phyloP scores from a whole-genome alignment of 192 early-diverging fungal species.

The Rhizophagus clarus region DNA sequence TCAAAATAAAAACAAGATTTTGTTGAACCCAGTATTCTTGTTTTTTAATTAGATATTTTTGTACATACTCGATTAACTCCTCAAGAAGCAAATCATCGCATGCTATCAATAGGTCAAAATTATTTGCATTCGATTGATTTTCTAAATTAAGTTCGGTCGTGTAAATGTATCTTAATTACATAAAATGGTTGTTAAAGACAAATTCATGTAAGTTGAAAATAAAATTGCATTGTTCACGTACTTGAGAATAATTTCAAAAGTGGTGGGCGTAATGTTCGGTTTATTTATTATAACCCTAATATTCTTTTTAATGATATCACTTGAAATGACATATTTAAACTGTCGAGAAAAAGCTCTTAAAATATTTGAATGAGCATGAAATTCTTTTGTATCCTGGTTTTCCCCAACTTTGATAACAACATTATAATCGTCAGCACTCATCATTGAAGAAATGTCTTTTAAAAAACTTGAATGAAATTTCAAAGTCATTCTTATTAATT shows the following conservation, averaged over 20 bases:
- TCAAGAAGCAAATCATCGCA: slow-evolving; percentile 18
- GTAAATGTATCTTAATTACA: slow-evolving; percentile 1
- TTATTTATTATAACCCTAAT: not conserved
- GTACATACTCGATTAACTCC: not conserved
- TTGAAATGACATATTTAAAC: not conserved
- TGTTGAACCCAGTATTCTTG: not conserved
- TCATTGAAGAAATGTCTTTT: not conserved
- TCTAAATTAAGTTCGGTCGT: not conserved
- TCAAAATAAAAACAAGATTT: not conserved
- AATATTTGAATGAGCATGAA: slow-evolving; percentile 19
- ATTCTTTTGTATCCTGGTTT: not conserved
- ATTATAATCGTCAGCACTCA: slow-evolving; percentile 14
- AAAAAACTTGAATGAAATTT: not conserved
- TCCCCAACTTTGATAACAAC: slow-evolving; percentile 13
- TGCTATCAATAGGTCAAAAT: not conserved
- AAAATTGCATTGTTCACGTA: not conserved
- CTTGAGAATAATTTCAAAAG: not conserved
- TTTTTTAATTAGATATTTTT: slow-evolving; percentile 2
- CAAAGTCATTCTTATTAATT: no score
- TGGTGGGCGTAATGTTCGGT: slow-evolving; percentile 14
- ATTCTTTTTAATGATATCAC: not conserved
- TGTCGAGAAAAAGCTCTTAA: slow-evolving; percentile 6
- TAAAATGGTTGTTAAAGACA: not conserved
- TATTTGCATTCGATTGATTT: not conserved
- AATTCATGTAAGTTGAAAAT: no score